phyloP scores from a whole-genome alignment of 1,284 basidiomycete genomes.

The Macrocystidia cucumis region DNA sequence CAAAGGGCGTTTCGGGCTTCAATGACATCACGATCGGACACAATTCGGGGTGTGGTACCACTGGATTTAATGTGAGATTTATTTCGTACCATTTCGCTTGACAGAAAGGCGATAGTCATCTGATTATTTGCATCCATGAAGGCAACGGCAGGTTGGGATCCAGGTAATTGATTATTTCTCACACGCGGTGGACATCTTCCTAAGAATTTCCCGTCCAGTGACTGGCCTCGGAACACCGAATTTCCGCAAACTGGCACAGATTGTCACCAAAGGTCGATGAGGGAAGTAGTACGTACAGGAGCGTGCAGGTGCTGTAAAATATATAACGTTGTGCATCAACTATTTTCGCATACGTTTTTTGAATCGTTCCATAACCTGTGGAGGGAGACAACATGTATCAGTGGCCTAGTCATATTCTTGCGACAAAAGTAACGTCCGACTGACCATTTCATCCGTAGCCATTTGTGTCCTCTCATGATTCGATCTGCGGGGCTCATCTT shows the following conservation, averaged over 20 bases:
- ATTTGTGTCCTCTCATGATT: slow-evolving; percentile 61
- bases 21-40: slow-evolving; percentile 48
- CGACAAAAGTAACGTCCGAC: slow-evolving; percentile 9
- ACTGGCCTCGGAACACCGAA: slow-evolving; percentile 45
- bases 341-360: slow-evolving; percentile 80
- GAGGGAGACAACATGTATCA: slow-evolving; percentile 5
- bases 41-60: slow-evolving; percentile 48
- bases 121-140: slow-evolving; percentile 10
- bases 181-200: slow-evolving; percentile 3
- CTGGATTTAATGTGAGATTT: slow-evolving; percentile 37
- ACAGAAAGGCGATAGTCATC: slow-evolving; percentile 1
- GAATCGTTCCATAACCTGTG: slow-evolving; percentile 79
- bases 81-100: slow-evolving; percentile 2
- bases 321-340: slow-evolving; percentile 11
- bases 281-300: not conserved
- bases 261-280: slow-evolving; percentile 5
- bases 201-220: slow-evolving; percentile 21
- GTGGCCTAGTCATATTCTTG: too few relatives aligned
- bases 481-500: slow-evolving; percentile 42
- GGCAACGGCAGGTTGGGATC: slow-evolving; percentile 42
- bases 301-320: not conserved
- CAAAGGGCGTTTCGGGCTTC: slow-evolving; percentile 31
- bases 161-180: slow-evolving; percentile 18
- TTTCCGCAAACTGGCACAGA: slow-evolving; percentile 26
- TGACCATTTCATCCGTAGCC: slow-evolving; percentile 87